phyloP scores from a whole-genome alignment of 192 early-diverging fungal genomes.

The Podila clonocystis region DNA sequence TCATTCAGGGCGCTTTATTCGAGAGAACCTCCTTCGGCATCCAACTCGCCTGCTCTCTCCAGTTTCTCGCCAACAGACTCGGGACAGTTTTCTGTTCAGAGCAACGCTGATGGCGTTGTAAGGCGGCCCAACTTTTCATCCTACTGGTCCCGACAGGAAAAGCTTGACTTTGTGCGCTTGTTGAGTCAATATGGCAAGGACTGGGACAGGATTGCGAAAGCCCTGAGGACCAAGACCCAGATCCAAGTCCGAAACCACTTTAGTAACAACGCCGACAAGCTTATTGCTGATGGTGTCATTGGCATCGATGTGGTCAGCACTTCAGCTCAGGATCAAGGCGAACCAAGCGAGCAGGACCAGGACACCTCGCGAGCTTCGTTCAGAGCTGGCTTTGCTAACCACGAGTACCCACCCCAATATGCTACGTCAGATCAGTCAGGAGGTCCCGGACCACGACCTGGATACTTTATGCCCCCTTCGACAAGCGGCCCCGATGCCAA shows the following conservation, averaged over 20 bases:
- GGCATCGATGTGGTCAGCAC: conserved; percentile 5
- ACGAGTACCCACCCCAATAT: background rate
- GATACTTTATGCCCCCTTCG: conserved; percentile 23
- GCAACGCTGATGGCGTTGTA: conserved; percentile 12
- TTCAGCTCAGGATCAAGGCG: background rate
- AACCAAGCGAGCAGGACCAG: background rate
- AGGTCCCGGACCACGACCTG: conserved; percentile 10
- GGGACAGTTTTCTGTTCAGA: background rate
- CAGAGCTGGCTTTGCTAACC: background rate
- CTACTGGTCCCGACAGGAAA: conserved; percentile 91
- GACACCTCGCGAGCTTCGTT: no score
- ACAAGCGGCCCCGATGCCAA: background rate
- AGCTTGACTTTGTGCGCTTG: conserved; percentile 73
- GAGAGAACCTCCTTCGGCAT: conserved; percentile 23
- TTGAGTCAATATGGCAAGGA: conserved; percentile 72
- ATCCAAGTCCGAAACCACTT: conserved; percentile 90
- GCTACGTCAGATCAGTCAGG: background rate
- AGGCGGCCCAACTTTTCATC: conserved; percentile 69
- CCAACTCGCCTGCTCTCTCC: conserved; percentile 8
- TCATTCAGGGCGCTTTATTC: conserved; percentile 46
- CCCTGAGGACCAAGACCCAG: conserved; percentile 79
- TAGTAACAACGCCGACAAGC: conserved; percentile 62
- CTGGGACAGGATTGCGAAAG: conserved; percentile 81
- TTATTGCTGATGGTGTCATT: conserved; percentile 24
- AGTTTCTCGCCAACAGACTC: conserved; percentile 7